Evolutionary conservation across 306 rosid species (phyloP), one percentile per base, ranked within the genome.

Genomic region (Gillenia trifoliata): DNA sequence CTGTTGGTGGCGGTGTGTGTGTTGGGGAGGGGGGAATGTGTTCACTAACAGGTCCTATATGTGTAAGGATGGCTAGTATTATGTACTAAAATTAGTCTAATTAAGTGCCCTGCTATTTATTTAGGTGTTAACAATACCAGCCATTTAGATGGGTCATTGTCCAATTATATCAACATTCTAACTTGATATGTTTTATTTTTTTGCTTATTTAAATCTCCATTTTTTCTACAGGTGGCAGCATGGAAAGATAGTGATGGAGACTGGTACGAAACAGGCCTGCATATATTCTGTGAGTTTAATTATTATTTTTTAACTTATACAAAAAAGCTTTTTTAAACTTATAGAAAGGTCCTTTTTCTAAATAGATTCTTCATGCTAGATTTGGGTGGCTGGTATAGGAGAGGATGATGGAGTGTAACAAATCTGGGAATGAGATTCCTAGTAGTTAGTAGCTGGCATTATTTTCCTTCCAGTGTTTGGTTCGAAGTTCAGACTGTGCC

Each of bases 201-300:
- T 55, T 73, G 17, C 72, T 28, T 77, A 66, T 78, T 66, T 64
- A 56, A 52, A 73, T 74, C 38, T 40, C 70, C 34, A 15, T 75
- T 47, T 75, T 76, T 80, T 78, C 72, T 77, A 17, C 80, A 93
- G 98, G 85, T 94, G 79, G 98, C 97, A 70, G 98, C 98, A 11
- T 94, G 98, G 98, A 87, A 94, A 90, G 98, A 94, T 83, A 73
- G 90, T 12, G 96, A 91, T 78, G 98, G 98, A 78, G 98, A 94
- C 72, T 91, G 97, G 97, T 94, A 90, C 22, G 98, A 94, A 84
- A 94, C 98, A 22, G 98, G 98, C 76, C 87, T 94, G 40, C 98
- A 94, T 79, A 94, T 94, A 80, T 94, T 94, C 81, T 94, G 98
- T 94, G 85, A 88, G 97, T 85, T 82, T 38, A 66, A 55, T 75